phyloP scores from a whole-genome alignment of 225 moss, liverwort and hornwort species.

The Anthoceros angustus region DNA sequence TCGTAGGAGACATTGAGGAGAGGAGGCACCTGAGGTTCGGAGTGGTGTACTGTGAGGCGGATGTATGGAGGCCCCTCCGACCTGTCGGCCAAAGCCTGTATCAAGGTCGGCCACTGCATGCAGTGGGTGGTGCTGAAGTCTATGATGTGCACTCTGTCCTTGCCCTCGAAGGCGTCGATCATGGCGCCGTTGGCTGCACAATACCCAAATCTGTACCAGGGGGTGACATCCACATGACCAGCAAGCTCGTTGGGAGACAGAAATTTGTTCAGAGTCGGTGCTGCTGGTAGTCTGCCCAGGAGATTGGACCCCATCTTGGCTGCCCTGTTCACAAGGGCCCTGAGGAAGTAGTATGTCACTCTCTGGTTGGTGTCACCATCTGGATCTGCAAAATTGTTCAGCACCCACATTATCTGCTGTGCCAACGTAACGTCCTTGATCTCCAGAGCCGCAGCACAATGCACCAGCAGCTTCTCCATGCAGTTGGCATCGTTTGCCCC shows the following conservation, averaged over 20 bases:
- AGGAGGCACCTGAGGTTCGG: conserved; percentile 45
- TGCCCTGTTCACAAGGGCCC: conserved; percentile 35
- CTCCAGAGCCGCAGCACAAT: conserved; percentile 50
- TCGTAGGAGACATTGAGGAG: conserved; percentile 38
- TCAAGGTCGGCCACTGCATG: conserved; percentile 72
- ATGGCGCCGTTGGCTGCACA: conserved; percentile 62
- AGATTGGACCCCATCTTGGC: conserved; percentile 22
- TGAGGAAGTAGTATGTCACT: conserved; percentile 40
- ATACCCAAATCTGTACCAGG: conserved; percentile 79
- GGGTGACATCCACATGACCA: conserved; percentile 61
- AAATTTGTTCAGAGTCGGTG: conserved; percentile 18
- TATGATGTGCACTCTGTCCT: conserved; percentile 49
- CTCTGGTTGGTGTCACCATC: conserved; percentile 75
- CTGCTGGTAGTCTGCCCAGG: conserved; percentile 1
- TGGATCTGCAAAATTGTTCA: conserved; percentile 38
- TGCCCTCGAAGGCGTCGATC: conserved; percentile 56
- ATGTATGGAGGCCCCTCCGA: conserved; percentile 47
- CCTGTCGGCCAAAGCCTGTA: conserved; percentile 47
- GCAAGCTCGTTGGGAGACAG: conserved; percentile 52
- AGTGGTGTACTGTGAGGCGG: conserved; percentile 48
- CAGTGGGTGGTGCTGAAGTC: conserved; percentile 54
- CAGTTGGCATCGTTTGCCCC: conserved; percentile 37
- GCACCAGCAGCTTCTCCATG: conserved; percentile 59
- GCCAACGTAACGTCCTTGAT: conserved; percentile 32
- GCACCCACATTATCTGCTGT: conserved; percentile 45